These are phyloP conservation scores for Phtheirospermum japonicum DNA, from an alignment of 257 asterid species.

Conservation along the genomic window DNA sequence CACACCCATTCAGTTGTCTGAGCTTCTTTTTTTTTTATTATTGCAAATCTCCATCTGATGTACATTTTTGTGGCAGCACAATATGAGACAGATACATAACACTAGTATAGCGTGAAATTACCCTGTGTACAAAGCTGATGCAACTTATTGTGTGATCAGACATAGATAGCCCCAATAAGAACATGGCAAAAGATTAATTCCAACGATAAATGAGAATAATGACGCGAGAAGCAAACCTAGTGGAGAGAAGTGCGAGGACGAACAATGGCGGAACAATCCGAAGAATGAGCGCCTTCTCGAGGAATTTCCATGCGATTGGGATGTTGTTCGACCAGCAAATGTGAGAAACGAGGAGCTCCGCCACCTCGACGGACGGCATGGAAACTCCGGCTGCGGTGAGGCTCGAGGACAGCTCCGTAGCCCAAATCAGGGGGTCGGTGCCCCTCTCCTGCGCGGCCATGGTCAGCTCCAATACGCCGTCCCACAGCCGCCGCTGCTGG, in stretches of 20 bases:
- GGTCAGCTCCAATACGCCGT: conserved; percentile 66
- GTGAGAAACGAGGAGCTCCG: conserved; percentile 71
- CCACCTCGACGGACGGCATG: conserved; percentile 74
- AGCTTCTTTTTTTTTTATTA: too few species aligned
- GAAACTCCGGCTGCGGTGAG: conserved; percentile 63
- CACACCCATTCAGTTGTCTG: too few species aligned
- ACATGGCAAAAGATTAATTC: background rate
- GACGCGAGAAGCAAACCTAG: conserved; percentile 45
- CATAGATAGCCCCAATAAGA: too few species aligned
- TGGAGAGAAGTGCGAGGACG: conserved; percentile 73
- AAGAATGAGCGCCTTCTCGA: conserved; percentile 74
- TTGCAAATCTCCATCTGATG: too few species aligned
- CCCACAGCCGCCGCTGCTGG: conserved; percentile 40
- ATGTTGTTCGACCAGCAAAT: conserved; percentile 81
- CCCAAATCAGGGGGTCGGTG: conserved; percentile 79
- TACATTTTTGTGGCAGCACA: too few species aligned
- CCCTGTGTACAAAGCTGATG: too few species aligned
- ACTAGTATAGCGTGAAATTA: too few species aligned
- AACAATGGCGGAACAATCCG: conserved; percentile 77
- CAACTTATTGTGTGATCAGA: too few species aligned
- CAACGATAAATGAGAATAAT: background rate
- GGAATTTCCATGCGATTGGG: conserved; percentile 84
- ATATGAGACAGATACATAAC: conserved; percentile 10
- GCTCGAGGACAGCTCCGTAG: conserved; percentile 61
- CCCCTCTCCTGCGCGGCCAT: conserved; percentile 74